A percentile compares a stretch with the other conserved stretches of the same genome.
These are phyloP conservation scores for Hypoxylon sp. DNA, from an alignment of 2,329 filamentous ascomycete genomes.

Conservation along the genomic window DNA sequence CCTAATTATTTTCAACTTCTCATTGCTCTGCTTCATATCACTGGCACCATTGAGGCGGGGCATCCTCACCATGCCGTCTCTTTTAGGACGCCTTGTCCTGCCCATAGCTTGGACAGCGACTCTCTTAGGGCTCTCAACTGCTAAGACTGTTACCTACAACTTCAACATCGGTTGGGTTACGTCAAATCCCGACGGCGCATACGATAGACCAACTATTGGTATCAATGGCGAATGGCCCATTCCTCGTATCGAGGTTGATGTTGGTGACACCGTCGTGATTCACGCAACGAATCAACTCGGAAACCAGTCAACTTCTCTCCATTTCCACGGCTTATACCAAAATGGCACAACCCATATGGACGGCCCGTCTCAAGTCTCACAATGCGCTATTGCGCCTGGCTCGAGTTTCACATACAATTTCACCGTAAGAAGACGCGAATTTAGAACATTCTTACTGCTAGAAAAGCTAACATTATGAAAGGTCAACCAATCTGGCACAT, in stretches of 20 bases:
- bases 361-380: constrained; percentile 75
- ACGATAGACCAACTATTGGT: constrained; percentile 77
- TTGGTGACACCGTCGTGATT: constrained; percentile 74
- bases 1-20: not conserved
- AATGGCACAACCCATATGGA: constrained; percentile 80
- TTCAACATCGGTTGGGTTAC: constrained; percentile 81
- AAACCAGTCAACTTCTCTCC: constrained; percentile 74
- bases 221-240: constrained; percentile 85
- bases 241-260: constrained; percentile 73
- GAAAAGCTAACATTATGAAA: constrained; percentile 45
- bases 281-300: constrained; percentile 72
- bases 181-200: constrained; percentile 78
- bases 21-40: constrained; percentile 5
- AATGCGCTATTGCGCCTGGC: constrained; percentile 77
- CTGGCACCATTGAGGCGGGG: constrained; percentile 15
- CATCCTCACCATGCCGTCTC: constrained; percentile 41
- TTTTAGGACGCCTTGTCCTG: constrained; percentile 27
- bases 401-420: constrained; percentile 79
- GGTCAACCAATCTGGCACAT: constrained; percentile 78
- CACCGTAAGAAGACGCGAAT: constrained; percentile 61
- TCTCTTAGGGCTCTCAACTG: constrained; percentile 51
- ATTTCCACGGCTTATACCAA: constrained; percentile 81
- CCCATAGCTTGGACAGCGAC: constrained; percentile 40
- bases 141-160: constrained; percentile 70
- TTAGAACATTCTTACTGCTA: not conserved